Conservation (phyloP, 73 alveolate genomes). For the Tetrahymena elliotti region DNA sequence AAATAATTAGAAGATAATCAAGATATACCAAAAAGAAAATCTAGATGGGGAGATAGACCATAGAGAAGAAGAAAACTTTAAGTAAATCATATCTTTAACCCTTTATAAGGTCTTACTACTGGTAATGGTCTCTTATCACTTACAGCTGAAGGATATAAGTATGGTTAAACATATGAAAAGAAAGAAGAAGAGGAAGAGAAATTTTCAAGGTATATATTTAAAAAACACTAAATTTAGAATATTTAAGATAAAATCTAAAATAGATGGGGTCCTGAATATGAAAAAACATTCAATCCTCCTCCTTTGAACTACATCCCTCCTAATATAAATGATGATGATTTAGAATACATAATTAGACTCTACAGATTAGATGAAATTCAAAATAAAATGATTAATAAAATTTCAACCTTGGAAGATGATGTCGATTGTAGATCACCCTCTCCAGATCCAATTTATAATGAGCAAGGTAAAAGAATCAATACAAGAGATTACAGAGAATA, state of each 20-base stretch:
- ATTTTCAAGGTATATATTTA: neutral
- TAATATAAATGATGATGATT: conserved; percentile 34
- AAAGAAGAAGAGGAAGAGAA: conserved; percentile 30
- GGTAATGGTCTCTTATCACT: conserved; percentile 19
- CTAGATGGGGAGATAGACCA: conserved; percentile 48
- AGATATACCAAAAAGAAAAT: conserved; percentile 9
- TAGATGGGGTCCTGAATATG: conserved; percentile 49
- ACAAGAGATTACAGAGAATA: conserved; percentile 83
- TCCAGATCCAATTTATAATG: conserved; percentile 94
- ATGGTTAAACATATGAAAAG: conserved; percentile 2
- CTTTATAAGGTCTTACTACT: conserved; percentile 35
- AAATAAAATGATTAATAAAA: conserved; percentile 69
- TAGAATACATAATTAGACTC: conserved; percentile 69
- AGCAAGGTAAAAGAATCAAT: conserved; percentile 81
- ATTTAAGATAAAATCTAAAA: neutral
- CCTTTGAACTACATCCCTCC: conserved; percentile 51
- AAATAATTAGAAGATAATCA: neutral
- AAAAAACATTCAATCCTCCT: conserved; percentile 51
- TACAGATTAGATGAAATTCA: conserved; percentile 89
- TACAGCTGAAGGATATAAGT: conserved; percentile 25
- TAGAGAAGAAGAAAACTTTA: conserved; percentile 30
- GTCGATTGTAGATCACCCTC: conserved; percentile 94
- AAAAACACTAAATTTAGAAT: neutral
- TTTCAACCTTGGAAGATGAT: conserved; percentile 81
- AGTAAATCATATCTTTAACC: conserved; percentile 29